Base-by-base conservation (phyloP, 495 filamentous ascomycete genomes). In the Penicillium cinerascens region DNA sequence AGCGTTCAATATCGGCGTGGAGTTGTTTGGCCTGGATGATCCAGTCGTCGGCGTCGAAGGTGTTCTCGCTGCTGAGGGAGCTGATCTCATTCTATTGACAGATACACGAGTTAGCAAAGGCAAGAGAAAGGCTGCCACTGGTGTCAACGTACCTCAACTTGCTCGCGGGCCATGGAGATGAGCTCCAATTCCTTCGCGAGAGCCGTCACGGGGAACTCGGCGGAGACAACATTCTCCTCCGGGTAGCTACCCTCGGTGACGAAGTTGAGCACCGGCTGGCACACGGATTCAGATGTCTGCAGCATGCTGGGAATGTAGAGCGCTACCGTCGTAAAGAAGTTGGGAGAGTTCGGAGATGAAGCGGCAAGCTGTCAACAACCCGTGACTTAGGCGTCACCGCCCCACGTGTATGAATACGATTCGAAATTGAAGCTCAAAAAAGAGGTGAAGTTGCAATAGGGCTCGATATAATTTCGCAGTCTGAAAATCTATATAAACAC, bases 31-130 rank as follows among this genome's bases (percentile, higher is more conserved):
- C 89, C 66, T 92, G 88, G 18, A 76, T 67, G 49, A 93, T 87
- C 92, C 92, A 97, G 53, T 82, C 76, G 61, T 89, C 85, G 55
- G 93, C 85, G 61, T 93, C 87, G 18, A 86, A 81, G 39, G 84
- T 84, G 37, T 82, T 86, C 41, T 87, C 82, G 36, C 82, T 80
- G 74, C 90, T 92, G 36, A 89, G 77, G 21, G 73, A 66, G 46
- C 83, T 85, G 36, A 96, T 86, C 52, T 90, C 83, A 49, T 75
- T 73, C 87, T 91, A 56, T 36, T n/a, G 5, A 23, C 33, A 37
- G 36, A 11, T 15, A 44, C 18, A 5, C 17, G 20, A 18, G 15
- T 56, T 37, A 56, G 52, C 43, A 23, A 36, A 11, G 4, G 18
- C 16, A 16, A 33, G 17, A 21, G 10, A 11, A 13, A 33, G 29